These are phyloP conservation scores for Coccomyxa subellipsoidea DNA, from an alignment of 163 green algal genomes.

Conservation along the genomic window DNA sequence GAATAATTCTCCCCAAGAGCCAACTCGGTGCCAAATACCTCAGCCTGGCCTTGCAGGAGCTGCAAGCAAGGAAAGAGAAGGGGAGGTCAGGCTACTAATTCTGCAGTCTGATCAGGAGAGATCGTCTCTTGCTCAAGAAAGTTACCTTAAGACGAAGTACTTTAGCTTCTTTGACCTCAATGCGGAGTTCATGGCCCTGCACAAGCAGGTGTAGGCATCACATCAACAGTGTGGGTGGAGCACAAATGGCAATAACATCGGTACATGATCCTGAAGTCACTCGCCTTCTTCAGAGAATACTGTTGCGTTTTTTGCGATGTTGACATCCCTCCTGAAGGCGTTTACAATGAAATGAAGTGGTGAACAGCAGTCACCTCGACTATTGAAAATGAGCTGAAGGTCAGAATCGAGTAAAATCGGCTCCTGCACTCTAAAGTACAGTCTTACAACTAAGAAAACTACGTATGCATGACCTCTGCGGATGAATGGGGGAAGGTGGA, in stretches of 20 bases:
- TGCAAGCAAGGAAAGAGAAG: constrained; percentile 33
- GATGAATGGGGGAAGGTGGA: too few relatives aligned
- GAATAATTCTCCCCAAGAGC: constrained; percentile 40
- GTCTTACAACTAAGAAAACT: too few relatives aligned
- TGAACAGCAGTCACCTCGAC: too few relatives aligned
- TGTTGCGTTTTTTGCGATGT: background rate
- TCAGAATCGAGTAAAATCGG: too few relatives aligned
- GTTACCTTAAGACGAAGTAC: constrained; percentile 42
- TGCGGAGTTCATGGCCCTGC: constrained; percentile 46
- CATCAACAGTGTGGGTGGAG: too few relatives aligned
- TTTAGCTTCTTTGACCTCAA: constrained; percentile 52
- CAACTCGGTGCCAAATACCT: constrained; percentile 78
- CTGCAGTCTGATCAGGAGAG: too few relatives aligned
- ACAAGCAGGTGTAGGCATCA: background rate
- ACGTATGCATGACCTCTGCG: too few relatives aligned
- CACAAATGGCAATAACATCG: background rate
- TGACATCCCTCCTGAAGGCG: too few relatives aligned
- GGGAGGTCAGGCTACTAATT: too few relatives aligned
- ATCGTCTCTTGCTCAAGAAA: background rate
- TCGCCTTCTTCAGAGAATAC: background rate
- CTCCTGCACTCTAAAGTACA: too few relatives aligned
- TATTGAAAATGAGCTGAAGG: too few relatives aligned
- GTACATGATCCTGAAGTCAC: background rate
- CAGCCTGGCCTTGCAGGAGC: constrained; percentile 60
- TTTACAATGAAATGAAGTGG: too few relatives aligned